A percentile compares a stretch with the other conserved stretches of the same genome.
Evolutionary conservation across 2,329 filamentous ascomycete genomes (phyloP).

Genomic region (Escovopsis weberi): DNA sequence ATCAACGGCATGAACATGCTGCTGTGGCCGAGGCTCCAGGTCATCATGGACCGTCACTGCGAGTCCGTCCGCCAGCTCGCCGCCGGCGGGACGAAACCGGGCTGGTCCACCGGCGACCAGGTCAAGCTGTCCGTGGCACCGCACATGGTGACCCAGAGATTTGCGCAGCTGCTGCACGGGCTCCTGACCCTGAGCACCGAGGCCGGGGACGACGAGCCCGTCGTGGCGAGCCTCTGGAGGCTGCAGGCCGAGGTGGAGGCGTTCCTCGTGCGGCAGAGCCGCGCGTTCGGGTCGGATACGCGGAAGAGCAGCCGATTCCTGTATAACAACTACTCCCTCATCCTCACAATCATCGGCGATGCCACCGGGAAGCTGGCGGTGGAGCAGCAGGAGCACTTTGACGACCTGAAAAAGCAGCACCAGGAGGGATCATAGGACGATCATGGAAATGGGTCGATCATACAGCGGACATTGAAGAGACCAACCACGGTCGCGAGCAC

Average conservation of each 20-base stretch:
- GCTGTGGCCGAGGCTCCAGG: constrained; percentile 89
- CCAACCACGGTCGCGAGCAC: too few relatives aligned
- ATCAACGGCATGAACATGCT: constrained; percentile 93
- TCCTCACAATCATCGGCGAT: constrained; percentile 84
- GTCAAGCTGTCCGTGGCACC: constrained; percentile 63
- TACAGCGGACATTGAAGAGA: not conserved
- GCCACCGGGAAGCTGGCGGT: constrained; percentile 55
- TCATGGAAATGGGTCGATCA: not conserved
- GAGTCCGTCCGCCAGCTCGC: constrained; percentile 61
- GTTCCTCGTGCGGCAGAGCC: constrained; percentile 65
- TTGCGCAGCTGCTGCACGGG: constrained; percentile 80
- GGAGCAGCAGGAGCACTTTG: constrained; percentile 66
- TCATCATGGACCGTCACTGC: constrained; percentile 84
- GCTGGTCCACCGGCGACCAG: constrained; percentile 31
- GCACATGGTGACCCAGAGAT: constrained; percentile 86
- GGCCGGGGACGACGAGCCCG: constrained; percentile 85
- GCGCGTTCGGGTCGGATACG: constrained; percentile 55
- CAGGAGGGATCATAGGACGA: constrained; percentile 25
- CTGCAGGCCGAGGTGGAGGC: constrained; percentile 70
- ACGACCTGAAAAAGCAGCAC: constrained; percentile 45
- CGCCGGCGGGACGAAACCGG: constrained; percentile 34
- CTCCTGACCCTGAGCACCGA: constrained; percentile 75
- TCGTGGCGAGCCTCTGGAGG: constrained; percentile 64
- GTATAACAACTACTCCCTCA: constrained; percentile 89
- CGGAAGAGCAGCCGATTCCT: constrained; percentile 77